Evolutionary conservation across 202 grass and related monocot species (phyloP).

Genomic region (Elaeis oleifera): DNA sequence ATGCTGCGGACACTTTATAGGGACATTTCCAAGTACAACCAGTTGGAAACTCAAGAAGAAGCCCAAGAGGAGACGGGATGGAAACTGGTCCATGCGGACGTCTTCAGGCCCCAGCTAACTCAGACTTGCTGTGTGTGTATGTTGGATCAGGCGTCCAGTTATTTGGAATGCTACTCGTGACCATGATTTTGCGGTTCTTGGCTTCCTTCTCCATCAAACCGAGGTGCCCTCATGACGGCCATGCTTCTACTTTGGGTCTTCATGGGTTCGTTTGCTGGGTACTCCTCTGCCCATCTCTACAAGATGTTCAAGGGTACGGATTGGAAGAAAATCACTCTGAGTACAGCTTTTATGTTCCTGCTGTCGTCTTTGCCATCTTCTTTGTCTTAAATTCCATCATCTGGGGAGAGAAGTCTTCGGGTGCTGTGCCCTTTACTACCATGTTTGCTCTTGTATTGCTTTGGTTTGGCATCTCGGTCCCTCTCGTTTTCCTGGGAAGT

Average conservation of each 20-base stretch:
- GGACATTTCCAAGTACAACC: constrained; percentile 93
- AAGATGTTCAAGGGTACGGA: constrained; percentile 87
- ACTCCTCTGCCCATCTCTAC: constrained; percentile 70
- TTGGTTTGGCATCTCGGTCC: constrained; percentile 92
- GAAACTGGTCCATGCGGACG: constrained; percentile 90
- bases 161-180: constrained; percentile 85
- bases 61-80: constrained; percentile 96
- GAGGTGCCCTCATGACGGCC: constrained; percentile 86
- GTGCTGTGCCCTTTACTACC: constrained; percentile 87
- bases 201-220: constrained; percentile 95
- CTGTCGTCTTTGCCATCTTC: constrained; percentile 57
- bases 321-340: constrained; percentile 81
- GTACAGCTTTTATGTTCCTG: constrained; percentile 78
- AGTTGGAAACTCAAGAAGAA: constrained; percentile 89
- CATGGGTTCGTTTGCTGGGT: constrained; percentile 85
- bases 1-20: constrained; percentile 94
- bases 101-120: constrained; percentile 66
- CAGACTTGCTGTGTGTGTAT: constrained; percentile 79
- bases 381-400: constrained; percentile 76
- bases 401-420: constrained; percentile 93
- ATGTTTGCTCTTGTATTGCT: constrained; percentile 96
- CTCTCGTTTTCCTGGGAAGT: constrained; percentile 81
- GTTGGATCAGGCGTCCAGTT: constrained; percentile 89
- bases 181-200: constrained; percentile 84
- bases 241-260: constrained; percentile 96